Evolutionary conservation across 2,329 filamentous ascomycete species (phyloP), one percentile per base, ranked within the genome.

Genomic region (Teratosphaeria zuluensis): DNA sequence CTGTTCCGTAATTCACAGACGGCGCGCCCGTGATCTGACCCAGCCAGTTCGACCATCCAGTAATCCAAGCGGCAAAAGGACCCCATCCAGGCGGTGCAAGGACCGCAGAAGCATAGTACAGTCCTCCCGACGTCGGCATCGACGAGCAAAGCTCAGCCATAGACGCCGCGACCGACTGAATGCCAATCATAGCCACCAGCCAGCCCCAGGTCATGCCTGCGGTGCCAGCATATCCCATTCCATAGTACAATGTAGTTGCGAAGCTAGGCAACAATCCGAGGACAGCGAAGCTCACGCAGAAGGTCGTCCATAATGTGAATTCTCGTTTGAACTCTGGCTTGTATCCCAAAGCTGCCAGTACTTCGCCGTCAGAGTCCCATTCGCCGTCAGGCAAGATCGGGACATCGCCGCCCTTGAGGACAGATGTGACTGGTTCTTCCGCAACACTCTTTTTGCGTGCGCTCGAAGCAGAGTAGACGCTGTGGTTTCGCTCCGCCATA

Each of bases 101-200:
- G 0, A 89, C 87, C 3, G 87, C 87, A 19, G 85, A 76, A 16
- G 87, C 86, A 69, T 90, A 90, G 72, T 90, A 90, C 14, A 90
- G 75, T 30, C 87, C 87, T 57, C 87, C 87, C 65, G 83, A 84
- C 2, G 66, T 68, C 8, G 65, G 65, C 66, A 68, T 68, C n/a
- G 61, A 62, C 1, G 83, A 86, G 66, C 86, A 89, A 19, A 90
- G 75, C 72, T 90, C 87, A 1, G 87, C 87, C 78, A 77, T 79
- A 30, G 70, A 81, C 73, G 84, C 80, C 8, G 87, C 86, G 58
- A 89, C 82, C 70, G 82, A 84, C 68, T 89, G 82, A 46, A 90
- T 88, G 48, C 88, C 88, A 4, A 85, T 64, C 81, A 89, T 87
- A 54, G 85, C 85, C 53, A 90, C 77, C 31, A 89, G 73, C 87